Evolutionary conservation across 179 eudicot genomes (phyloP).

Genomic region (Nepenthes alata): DNA sequence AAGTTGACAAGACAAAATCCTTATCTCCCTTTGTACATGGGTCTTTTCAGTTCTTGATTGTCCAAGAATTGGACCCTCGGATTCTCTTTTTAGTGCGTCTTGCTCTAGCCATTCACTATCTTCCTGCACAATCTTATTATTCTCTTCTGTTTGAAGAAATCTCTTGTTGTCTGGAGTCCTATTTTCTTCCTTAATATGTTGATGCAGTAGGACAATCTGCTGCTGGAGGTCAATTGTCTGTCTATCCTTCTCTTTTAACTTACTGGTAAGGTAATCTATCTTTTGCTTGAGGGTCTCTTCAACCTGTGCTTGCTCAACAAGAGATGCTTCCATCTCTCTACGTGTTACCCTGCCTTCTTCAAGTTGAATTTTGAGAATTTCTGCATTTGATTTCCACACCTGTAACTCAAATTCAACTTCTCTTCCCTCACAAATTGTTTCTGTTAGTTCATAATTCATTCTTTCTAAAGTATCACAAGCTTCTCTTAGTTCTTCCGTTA

Average conservation of each 20-base stretch:
- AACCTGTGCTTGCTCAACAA: conserved; percentile 29
- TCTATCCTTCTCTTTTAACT: conserved; percentile 22
- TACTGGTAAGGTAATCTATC: conserved; percentile 11
- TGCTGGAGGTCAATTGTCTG: conserved; percentile 23
- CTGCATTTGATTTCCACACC: conserved; percentile 27
- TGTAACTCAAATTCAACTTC: conserved; percentile 66
- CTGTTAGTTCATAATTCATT: conserved; percentile 46
- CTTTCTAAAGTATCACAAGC: conserved; percentile 31
- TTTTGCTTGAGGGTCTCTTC: conserved; percentile 31
- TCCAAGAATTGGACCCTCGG: conserved; percentile 50
- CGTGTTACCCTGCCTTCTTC: conserved; percentile 32
- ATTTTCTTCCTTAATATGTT: conserved; percentile 15
- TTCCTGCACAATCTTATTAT: too few species aligned
- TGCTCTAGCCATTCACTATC: too few species aligned
- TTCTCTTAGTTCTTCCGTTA: conserved; percentile 22
- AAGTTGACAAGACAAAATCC: too few species aligned
- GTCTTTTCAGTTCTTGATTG: conserved; percentile 38
- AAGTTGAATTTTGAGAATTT: conserved; percentile 31
- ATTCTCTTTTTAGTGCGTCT: not conserved
- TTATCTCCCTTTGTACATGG: too few species aligned
- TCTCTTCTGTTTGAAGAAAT: conserved; percentile 8
- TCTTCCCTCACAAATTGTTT: conserved; percentile 35
- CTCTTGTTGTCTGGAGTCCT: conserved; percentile 8
- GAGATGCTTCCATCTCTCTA: conserved; percentile 20
- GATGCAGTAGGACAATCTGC: conserved; percentile 24